Percentiles rank a stretch among this genome's conserved stretches.
phyloP scores from a whole-genome alignment of 2,329 filamentous ascomycete genomes.

The Hymenoscyphus repandus region DNA sequence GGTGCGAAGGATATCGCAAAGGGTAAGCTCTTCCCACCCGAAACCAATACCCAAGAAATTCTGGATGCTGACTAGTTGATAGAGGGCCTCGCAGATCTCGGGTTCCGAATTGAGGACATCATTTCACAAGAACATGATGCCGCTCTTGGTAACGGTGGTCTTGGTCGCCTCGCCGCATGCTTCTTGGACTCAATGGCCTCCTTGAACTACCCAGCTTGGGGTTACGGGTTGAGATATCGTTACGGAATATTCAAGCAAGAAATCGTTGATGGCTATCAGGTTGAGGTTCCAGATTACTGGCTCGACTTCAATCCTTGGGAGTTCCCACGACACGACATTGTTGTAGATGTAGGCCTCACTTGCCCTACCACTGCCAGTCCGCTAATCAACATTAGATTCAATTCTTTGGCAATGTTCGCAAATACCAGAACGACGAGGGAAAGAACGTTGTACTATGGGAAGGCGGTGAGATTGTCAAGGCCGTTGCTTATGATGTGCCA shows the following conservation, averaged over 20 bases:
- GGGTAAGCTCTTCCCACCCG: constrained; percentile 48
- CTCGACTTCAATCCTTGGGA: constrained; percentile 99
- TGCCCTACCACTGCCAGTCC: constrained; percentile 26
- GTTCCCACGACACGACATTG: constrained; percentile 91
- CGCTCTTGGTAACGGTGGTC: constrained; percentile 89
- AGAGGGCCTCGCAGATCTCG: constrained; percentile 84
- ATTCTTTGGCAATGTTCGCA: constrained; percentile 85
- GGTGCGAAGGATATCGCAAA: constrained; percentile 80
- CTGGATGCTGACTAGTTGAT: constrained; percentile 1
- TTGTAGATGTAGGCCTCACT: constrained; percentile 62
- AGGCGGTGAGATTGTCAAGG: constrained; percentile 85
- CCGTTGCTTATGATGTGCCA: constrained; percentile 87
- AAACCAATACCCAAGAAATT: not conserved
- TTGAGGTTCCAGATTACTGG: constrained; percentile 98
- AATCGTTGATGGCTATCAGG: constrained; percentile 95
- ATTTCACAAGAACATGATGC: constrained; percentile 94
- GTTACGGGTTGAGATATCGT: constrained; percentile 90
- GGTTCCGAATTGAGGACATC: constrained; percentile 95
- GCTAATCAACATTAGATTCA: constrained; percentile 53
- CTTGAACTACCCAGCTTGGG: constrained; percentile 94
- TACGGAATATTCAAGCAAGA: constrained; percentile 99
- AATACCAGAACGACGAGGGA: constrained; percentile 68
- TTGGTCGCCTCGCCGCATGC: constrained; percentile 90
- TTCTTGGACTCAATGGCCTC: constrained; percentile 95
- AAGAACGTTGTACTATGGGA: constrained; percentile 77